phyloP scores from a whole-genome alignment of 2,329 filamentous ascomycete species.

The Sporothrix brasiliensis region DNA sequence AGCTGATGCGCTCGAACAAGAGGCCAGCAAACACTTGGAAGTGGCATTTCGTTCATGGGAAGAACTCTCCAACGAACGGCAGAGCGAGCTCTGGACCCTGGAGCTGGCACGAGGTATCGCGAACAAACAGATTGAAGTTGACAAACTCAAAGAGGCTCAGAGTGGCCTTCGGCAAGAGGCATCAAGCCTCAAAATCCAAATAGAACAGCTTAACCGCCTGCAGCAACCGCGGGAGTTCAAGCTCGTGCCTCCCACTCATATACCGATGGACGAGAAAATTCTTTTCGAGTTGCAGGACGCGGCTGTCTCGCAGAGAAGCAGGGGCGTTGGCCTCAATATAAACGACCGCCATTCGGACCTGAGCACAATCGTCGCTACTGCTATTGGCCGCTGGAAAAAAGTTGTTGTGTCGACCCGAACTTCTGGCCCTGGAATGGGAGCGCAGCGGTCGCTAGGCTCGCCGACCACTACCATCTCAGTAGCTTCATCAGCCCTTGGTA shows the following conservation, averaged over 20 bases:
- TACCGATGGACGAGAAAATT: constrained; percentile 55
- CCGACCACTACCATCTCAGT: neutral
- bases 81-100: constrained; percentile 62
- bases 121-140: constrained; percentile 58
- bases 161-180: constrained; percentile 60
- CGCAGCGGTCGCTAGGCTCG: constrained; percentile 53
- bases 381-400: constrained; percentile 64
- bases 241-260: constrained; percentile 54
- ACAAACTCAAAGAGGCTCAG: constrained; percentile 55
- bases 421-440: constrained; percentile 50
- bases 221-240: constrained; percentile 65
- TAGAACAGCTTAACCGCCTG: constrained; percentile 61
- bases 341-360: constrained; percentile 59
- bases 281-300: constrained; percentile 53
- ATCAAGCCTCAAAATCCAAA: constrained; percentile 58
- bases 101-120: constrained; percentile 64
- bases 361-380: constrained; percentile 54
- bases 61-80: constrained; percentile 58
- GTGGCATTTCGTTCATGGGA: constrained; percentile 78
- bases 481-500: neutral
- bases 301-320: constrained; percentile 45
- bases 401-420: constrained; percentile 58
- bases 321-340: constrained; percentile 51
- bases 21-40: constrained; percentile 74
- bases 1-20: constrained; percentile 66